These are phyloP conservation scores for Xylaria sp. DNA, from an alignment of 2,329 filamentous ascomycete genomes.

Conservation along the genomic window DNA sequence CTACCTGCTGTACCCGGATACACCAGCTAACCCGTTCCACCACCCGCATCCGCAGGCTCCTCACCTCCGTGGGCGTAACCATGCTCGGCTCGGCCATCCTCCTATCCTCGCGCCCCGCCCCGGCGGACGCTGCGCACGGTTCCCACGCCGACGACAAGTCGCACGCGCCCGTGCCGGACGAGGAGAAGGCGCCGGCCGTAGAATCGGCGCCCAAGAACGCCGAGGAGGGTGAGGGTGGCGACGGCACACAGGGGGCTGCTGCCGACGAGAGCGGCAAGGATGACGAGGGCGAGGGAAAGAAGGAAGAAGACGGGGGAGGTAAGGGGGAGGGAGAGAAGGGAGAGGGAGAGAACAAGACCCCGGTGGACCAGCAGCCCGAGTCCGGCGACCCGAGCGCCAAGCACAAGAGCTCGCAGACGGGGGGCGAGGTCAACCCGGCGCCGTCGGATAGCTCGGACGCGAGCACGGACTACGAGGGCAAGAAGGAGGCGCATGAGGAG, in stretches of 20 bases:
- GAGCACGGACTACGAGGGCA: slow-evolving; percentile 24
- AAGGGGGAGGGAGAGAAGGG: background rate
- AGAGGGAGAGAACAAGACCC: background rate
- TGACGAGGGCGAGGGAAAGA: background rate
- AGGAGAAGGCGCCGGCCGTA: slow-evolving; percentile 13
- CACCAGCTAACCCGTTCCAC: slow-evolving; percentile 1
- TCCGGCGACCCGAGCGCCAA: slow-evolving; percentile 8
- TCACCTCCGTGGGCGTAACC: slow-evolving; percentile 29
- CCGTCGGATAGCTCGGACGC: slow-evolving; percentile 22
- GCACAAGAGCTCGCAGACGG: slow-evolving; percentile 16
- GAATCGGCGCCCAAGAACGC: slow-evolving; percentile 2
- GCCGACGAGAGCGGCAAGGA: background rate
- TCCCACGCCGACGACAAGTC: slow-evolving; percentile 4
- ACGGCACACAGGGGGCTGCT: too few relatives aligned
- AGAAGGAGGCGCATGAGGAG: slow-evolving; percentile 28
- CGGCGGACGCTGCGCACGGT: slow-evolving; percentile 12
- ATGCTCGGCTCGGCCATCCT: slow-evolving; percentile 26
- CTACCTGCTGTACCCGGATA: background rate
- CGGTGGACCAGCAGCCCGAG: background rate
- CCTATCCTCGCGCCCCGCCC: slow-evolving; percentile 7
- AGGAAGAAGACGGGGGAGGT: background rate
- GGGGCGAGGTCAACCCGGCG: slow-evolving; percentile 19
- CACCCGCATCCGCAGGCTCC: slow-evolving; percentile 19
- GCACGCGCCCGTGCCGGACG: slow-evolving; percentile 6
- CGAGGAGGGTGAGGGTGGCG: slow-evolving; percentile 3